These are phyloP conservation scores for Scheffersomyces titani DNA, from an alignment of 1,139 yeast species.

Conservation along the genomic window DNA sequence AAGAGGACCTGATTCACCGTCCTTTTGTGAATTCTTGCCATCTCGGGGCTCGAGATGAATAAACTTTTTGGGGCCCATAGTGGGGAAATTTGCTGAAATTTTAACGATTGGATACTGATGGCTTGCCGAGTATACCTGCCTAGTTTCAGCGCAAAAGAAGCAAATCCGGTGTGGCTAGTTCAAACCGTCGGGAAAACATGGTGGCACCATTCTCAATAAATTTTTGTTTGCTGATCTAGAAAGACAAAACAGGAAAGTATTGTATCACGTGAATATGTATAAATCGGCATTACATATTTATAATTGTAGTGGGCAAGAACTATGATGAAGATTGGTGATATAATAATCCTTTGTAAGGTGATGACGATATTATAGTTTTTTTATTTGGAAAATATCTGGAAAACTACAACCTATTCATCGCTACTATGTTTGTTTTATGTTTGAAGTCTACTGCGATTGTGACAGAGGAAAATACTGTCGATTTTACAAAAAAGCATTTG, in stretches of 20 bases:
- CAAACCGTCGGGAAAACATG: background rate
- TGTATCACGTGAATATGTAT: background rate
- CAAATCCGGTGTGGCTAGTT: background rate
- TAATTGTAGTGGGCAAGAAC: background rate
- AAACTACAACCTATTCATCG: too few relatives aligned
- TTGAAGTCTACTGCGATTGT: too few relatives aligned
- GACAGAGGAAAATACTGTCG: too few relatives aligned
- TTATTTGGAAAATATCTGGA: background rate
- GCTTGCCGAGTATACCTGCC: background rate
- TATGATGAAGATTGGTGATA: background rate
- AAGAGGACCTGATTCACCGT: constrained; percentile 6
- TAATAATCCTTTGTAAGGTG: background rate
- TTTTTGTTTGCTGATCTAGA: background rate
- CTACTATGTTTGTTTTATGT: too few relatives aligned
- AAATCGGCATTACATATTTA: background rate
- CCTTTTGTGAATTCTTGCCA: background rate
- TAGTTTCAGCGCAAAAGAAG: background rate
- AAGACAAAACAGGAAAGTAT: background rate
- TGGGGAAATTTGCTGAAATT: background rate
- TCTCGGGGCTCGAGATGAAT: constrained; percentile 7
- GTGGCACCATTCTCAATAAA: background rate
- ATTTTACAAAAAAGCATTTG: too few relatives aligned
- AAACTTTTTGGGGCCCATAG: constrained; percentile 12
- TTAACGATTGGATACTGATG: background rate
- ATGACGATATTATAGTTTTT: background rate